Evolutionary conservation across 305 asterid genomes (phyloP), one percentile per base, ranked within the genome.

Genomic region (Fraxinus platypoda): DNA sequence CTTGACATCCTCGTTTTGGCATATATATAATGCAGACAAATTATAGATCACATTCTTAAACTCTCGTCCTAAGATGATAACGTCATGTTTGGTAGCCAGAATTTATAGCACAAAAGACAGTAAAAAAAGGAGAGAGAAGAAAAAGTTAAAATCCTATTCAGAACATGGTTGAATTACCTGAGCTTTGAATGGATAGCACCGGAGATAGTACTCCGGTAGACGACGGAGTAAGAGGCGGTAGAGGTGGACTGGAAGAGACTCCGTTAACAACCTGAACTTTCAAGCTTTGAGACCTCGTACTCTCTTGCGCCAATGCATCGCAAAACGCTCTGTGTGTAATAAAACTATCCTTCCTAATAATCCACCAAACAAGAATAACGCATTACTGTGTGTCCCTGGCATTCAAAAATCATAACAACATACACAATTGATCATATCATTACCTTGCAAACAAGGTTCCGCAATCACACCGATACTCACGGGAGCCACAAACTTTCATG

Each of bases 261-360:
- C 82, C 77, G 6, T 80, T 82, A 13, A 41, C 87, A 9, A 52
- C 82, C 84, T 80, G 85, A 19, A 49, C 85, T 59, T 87, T 87
- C 88, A 86, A 31, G n/a, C 81, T 82, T 71, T 86, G 88, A 54
- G 92, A 66, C 59, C 87, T 88, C 15, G 89, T 90, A 64, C 90
- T 92, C 88, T 95, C 99, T 86, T 90, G 92, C 1, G 99, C 97
- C 87, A 95, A 88, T 57, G 98, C 99, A 82, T 95, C 99, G 84
- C 99, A 95, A 73, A 94, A 95, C 11, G 99, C 98, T 70, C 99
- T 89, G 23, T 95, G 99, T 78, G 98, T 95, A 13, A 92, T 90
- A 82, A 95, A 95, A 81, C 98, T 95, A 83, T 95, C 99, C 88
- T 95, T 92, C 93, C 99, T 95, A 23, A 0, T 0, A 5, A 70